Percentiles rank a stretch among this genome's conserved stretches.
These are phyloP conservation scores for Pythium brachiatum DNA, from an alignment of 352 stramenopile genomes.

Conservation along the genomic window DNA sequence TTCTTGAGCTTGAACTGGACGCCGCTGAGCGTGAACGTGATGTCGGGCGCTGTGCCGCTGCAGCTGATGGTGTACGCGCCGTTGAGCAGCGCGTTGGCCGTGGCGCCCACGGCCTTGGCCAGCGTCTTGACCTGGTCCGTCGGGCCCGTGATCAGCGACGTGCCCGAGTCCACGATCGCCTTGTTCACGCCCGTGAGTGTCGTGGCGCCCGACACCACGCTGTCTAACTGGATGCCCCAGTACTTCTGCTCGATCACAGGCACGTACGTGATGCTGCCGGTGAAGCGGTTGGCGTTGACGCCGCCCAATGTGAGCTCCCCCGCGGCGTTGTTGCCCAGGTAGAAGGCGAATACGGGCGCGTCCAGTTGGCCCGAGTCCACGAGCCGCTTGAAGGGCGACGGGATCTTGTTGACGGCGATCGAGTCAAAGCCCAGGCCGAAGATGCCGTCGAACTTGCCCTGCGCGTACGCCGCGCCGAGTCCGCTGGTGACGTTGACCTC, in stretches of 20 bases:
- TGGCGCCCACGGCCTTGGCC: slow-evolving; percentile 70
- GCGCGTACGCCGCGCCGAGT: slow-evolving; percentile 90
- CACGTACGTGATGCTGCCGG: slow-evolving; percentile 92
- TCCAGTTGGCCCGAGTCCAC: slow-evolving; percentile 86
- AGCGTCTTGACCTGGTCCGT: slow-evolving; percentile 86
- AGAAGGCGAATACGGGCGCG: slow-evolving; percentile 95
- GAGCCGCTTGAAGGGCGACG: slow-evolving; percentile 92
- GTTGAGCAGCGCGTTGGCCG: slow-evolving; percentile 82
- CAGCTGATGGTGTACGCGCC: slow-evolving; percentile 96
- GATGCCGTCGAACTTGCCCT: slow-evolving; percentile 98
- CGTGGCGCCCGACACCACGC: slow-evolving; percentile 44
- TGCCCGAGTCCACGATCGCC: slow-evolving; percentile 96
- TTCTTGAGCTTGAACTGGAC: slow-evolving; percentile 88
- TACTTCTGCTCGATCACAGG: slow-evolving; percentile 64
- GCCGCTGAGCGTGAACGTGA: slow-evolving; percentile 91
- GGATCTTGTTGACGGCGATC: slow-evolving; percentile 89
- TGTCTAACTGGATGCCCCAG: slow-evolving; percentile 70
- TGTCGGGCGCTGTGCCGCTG: slow-evolving; percentile 75
- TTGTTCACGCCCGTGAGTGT: slow-evolving; percentile 37
- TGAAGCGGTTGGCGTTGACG: slow-evolving; percentile 88
- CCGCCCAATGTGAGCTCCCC: slow-evolving; percentile 75
- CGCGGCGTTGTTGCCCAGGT: slow-evolving; percentile 85
- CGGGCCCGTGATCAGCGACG: slow-evolving; percentile 92
- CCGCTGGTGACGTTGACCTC: slow-evolving; percentile 95
- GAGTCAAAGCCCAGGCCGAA: slow-evolving; percentile 94